Base-by-base conservation (phyloP, 2,329 filamentous ascomycete genomes). In the Xylaria multiplex region DNA sequence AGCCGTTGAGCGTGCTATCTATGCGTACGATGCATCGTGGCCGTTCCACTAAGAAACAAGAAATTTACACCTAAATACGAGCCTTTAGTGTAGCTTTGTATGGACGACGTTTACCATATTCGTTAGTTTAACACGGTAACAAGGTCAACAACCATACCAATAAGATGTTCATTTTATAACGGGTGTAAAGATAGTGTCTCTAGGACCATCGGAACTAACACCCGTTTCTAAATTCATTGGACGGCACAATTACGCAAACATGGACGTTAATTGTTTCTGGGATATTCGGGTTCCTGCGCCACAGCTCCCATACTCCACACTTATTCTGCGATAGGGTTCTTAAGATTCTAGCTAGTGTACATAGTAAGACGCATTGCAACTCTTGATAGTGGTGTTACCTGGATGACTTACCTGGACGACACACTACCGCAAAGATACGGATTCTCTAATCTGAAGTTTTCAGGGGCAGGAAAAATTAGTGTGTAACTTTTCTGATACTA, bases 281-380 rank as follows among this genome's bases (percentile, higher is more conserved):
- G 35, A 45, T 58, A 42, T 4, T 63, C 54, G 54, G 53, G 61
- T 63, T 58, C 46, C 61, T 63, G 54, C 54, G 58, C 58, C 3
- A 19, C 27, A 8, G n/a, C 27, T 50, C 35, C 35, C 50, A 30
- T 16, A 30, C 35, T 30, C 27, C 27, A 27, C 27, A 27, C 27
- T 11, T 49, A 2, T 49, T 9, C 35, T 59, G 46, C 35, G 52
- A 40, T 6, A 16, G 19, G 19, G 19, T 19, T 19, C 19, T 19
- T 19, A 19, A 19, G 19, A 19, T 19, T 19, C 19, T 19, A 19
- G 19, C 19, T 19, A 19, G 19, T 19, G 19, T 19, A 19, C 19
- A 46, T 8, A 6, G 32, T 7, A 40, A n/a, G 4, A 52, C 30
- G 16, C 35, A 42, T 19, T 54, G 35, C 27, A 19, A 11, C 48